A percentile compares a stretch with the other conserved stretches of the same genome.
phyloP scores from a whole-genome alignment of 306 rosid species.

The Nissolia schottii region DNA sequence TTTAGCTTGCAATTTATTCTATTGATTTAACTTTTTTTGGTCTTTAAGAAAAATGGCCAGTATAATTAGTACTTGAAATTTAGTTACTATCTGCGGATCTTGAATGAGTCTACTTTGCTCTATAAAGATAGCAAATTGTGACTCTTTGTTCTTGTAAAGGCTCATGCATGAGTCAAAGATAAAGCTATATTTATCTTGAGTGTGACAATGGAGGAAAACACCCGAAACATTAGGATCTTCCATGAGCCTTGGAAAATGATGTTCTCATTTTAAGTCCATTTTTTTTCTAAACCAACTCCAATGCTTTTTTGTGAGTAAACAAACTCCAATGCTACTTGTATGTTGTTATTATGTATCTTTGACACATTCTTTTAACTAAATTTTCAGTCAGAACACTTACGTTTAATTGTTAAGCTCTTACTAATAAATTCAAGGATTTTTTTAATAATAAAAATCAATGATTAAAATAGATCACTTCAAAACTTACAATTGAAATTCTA shows the following conservation, averaged over 20 bases:
- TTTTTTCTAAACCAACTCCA: not conserved
- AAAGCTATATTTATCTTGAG: not conserved
- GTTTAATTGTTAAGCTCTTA: not conserved
- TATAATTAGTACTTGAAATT: not conserved
- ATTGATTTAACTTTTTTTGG: not conserved
- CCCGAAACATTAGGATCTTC: constrained; percentile 7
- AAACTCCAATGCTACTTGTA: not conserved
- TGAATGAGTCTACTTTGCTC: not conserved
- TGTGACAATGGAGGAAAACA: not conserved
- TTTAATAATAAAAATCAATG: too few relatives aligned
- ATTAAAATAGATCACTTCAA: too few relatives aligned
- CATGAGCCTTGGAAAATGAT: not conserved
- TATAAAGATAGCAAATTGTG: not conserved
- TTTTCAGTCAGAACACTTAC: not conserved
- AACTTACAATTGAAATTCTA: too few relatives aligned
- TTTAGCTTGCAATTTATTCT: not conserved
- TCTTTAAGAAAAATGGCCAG: not conserved
- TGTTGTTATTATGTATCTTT: not conserved
- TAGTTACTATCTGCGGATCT: not conserved
- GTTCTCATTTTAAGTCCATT: not conserved
- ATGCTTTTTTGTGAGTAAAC: too few relatives aligned
- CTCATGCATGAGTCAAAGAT: not conserved
- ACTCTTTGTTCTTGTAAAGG: not conserved
- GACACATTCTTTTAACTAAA: not conserved
- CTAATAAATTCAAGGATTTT: not conserved